Percentiles rank a stretch among this genome's conserved stretches.
phyloP scores from a whole-genome alignment of 129 eudicot genomes.

The Saposhnikovia divaricata region DNA sequence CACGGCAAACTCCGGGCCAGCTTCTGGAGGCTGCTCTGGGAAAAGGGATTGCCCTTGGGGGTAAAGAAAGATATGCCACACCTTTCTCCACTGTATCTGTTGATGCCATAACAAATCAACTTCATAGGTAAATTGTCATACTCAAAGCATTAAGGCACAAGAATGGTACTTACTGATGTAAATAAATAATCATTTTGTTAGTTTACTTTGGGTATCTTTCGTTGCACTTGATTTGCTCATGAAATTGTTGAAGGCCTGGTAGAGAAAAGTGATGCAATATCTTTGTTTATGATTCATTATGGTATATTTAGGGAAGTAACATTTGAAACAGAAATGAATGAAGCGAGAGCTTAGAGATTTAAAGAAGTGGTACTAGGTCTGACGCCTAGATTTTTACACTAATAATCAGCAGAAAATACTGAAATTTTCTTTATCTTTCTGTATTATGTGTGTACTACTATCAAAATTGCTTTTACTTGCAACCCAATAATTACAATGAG shows the following conservation, averaged over 20 bases:
- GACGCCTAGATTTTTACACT: too few relatives aligned
- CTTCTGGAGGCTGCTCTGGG: constrained; percentile 84
- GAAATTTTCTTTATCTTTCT: too few relatives aligned
- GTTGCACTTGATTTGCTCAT: neutral
- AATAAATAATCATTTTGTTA: neutral
- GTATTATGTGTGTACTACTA: too few relatives aligned
- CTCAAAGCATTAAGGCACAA: neutral
- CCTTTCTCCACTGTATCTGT: constrained; percentile 75
- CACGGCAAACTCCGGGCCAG: constrained; percentile 87
- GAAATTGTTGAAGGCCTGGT: neutral
- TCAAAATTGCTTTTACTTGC: neutral
- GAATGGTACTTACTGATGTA: neutral
- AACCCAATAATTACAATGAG: neutral
- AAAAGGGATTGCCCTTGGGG: constrained; percentile 85
- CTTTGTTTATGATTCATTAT: neutral
- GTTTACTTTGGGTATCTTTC: neutral
- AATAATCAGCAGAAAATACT: too few relatives aligned
- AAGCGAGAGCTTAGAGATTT: neutral
- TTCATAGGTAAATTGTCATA: constrained; percentile 50
- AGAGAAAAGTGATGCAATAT: neutral
- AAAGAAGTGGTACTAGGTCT: too few relatives aligned
- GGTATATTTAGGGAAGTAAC: neutral
- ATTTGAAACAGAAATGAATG: neutral
- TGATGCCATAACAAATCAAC: constrained; percentile 69
- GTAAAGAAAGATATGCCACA: constrained; percentile 66